Conservation (phyloP, 768 basidiomycete genomes). For the Russula compacta region DNA sequence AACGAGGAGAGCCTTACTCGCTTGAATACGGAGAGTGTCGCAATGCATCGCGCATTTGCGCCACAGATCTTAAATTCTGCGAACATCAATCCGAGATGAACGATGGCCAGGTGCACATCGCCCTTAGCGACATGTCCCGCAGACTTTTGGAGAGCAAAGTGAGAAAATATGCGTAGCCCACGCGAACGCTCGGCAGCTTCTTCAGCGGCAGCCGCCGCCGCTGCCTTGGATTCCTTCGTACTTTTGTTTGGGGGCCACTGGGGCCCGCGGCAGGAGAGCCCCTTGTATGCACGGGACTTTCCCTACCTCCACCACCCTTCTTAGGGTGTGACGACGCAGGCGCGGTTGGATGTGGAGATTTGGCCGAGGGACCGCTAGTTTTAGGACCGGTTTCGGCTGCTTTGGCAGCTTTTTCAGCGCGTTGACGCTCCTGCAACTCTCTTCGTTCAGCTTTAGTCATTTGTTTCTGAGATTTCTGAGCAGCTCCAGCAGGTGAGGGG, state of each 20-base stretch:
- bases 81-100: slow-evolving; percentile 82
- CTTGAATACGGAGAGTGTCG: slow-evolving; percentile 85
- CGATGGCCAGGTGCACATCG: slow-evolving; percentile 84
- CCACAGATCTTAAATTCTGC: slow-evolving; percentile 88
- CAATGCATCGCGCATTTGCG: slow-evolving; percentile 92
- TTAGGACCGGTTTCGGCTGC: not conserved
- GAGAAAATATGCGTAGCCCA: slow-evolving; percentile 76
- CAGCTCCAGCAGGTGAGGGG: not conserved
- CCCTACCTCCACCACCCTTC: slow-evolving; percentile 2
- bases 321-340: not conserved
- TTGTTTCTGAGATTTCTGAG: slow-evolving; percentile 23
- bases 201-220: slow-evolving; percentile 24
- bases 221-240: slow-evolving; percentile 18
- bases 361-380: slow-evolving; percentile 1
- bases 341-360: not conserved
- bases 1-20: slow-evolving; percentile 44
- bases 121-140: slow-evolving; percentile 50
- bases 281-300: slow-evolving; percentile 21
- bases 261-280: slow-evolving; percentile 14
- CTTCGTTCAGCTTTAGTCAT: slow-evolving; percentile 29
- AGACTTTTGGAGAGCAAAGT: slow-evolving; percentile 69
- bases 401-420: slow-evolving; percentile 18
- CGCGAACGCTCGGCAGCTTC: slow-evolving; percentile 36
- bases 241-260: slow-evolving; percentile 8
- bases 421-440: slow-evolving; percentile 21